Evolutionary conservation across 331 rosid species (phyloP), one percentile per base, ranked within the genome.

Genomic region (Quercus phellos): DNA sequence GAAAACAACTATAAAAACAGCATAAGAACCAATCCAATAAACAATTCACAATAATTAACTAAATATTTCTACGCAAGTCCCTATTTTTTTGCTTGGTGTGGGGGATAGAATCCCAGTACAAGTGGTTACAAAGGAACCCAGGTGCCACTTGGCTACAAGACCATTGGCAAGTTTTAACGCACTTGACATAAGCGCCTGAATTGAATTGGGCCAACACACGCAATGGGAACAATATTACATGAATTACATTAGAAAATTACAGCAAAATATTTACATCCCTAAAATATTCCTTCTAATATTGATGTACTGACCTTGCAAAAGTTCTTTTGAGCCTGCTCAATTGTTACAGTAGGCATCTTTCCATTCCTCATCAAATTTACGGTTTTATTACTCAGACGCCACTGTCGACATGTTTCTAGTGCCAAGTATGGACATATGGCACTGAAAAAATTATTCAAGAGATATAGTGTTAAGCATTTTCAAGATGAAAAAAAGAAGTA

Each of bases 371-470:
- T 95, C 78, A 95, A 81, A 80, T 93, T 95, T 64, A 92, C 97
- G 16, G 99, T 95, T 88, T 93, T 95, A 70, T 69, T 89, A 84
- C 99, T 95, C 83, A 95, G 87, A 78, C 99, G 99, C 99, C 99
- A 95, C 68, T 95, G 99, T 72, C 99, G 97, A 70, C 99, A 88
- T 30, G 99, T 92, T 85, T 95, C 99, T 86, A 95, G 74, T 83
- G 99, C 99, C 92, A 95, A 87, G 87, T 95, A 95, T 26, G 98
- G 99, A 84, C 97, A 92, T 58, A 95, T 89, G n/a, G 98, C 99
- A 85, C 99, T 95, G 82, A 43, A 77, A 79, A 81, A 75, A 82
- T 78, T 26, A 79, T 72, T 63, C 77, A 38, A 81, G 26, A 55
- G 53, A 38, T 68, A 73, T 60, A 74, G 63, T 58, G 77, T 14